These are phyloP conservation scores for Fraxinus greggii DNA, from an alignment of 305 asterid species.

Conservation along the genomic window DNA sequence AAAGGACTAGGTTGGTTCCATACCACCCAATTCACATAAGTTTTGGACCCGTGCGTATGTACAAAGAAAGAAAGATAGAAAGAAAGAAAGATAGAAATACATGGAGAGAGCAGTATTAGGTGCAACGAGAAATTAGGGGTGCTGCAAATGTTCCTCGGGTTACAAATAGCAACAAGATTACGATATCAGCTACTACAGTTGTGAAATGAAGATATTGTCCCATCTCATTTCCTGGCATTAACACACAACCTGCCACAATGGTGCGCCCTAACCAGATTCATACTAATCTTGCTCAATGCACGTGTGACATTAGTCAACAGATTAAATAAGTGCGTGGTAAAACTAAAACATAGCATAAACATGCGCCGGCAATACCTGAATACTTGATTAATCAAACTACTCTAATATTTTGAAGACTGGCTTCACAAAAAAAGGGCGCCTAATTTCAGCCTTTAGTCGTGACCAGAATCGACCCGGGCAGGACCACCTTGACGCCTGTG, in stretches of 20 bases:
- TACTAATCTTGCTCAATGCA: slow-evolving; percentile 41
- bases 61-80: not conserved
- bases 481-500: slow-evolving; percentile 52
- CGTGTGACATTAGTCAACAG: slow-evolving; percentile 37
- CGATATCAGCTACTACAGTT: slow-evolving; percentile 37
- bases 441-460: slow-evolving; percentile 36
- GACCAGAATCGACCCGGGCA: slow-evolving; percentile 39
- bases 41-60: not conserved
- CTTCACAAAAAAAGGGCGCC: slow-evolving; percentile 26
- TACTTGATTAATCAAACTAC: slow-evolving; percentile 39
- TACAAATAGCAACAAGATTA: slow-evolving; percentile 23
- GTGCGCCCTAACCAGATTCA: slow-evolving; percentile 39
- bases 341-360: slow-evolving; percentile 26
- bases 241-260: slow-evolving; percentile 39
- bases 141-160: not conserved
- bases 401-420: slow-evolving; percentile 28
- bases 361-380: slow-evolving; percentile 35
- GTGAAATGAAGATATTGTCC: slow-evolving; percentile 29
- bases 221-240: slow-evolving; percentile 32
- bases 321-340: slow-evolving; percentile 22
- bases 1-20: not conserved
- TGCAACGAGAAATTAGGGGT: not conserved
- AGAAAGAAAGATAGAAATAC: not conserved
- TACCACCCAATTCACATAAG: not conserved
- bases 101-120: not conserved